Conservation (phyloP, 2,329 filamentous ascomycete genomes). For the Penicillium sp. region DNA sequence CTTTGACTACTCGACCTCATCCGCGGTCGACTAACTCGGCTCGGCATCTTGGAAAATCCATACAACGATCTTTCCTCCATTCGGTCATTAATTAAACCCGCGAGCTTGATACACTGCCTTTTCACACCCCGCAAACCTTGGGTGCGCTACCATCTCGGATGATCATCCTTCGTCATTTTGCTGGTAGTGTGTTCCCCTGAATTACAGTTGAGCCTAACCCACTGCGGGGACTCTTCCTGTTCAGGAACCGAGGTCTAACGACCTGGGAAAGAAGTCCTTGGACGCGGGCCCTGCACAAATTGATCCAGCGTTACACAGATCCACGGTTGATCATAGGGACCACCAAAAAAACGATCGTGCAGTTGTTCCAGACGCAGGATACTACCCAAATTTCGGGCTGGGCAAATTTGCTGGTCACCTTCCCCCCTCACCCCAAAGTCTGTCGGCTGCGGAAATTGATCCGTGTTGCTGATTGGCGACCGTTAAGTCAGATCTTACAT, state of each 20-base stretch:
- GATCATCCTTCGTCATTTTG: slow-evolving; percentile 12
- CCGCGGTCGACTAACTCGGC: slow-evolving; percentile 1
- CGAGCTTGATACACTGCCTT: neutral
- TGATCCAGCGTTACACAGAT: slow-evolving; percentile 24
- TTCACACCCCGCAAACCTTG: neutral
- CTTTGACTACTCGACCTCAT: neutral
- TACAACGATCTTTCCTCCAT: slow-evolving; percentile 9
- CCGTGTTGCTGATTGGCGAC: slow-evolving; percentile 15
- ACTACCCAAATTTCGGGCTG: slow-evolving; percentile 24
- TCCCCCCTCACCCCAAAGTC: neutral
- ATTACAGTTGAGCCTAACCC: neutral
- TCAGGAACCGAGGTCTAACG: slow-evolving; percentile 21
- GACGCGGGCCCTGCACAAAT: slow-evolving; percentile 9
- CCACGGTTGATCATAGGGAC: slow-evolving; percentile 26
- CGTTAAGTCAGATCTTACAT: slow-evolving; percentile 3
- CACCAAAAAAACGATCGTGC: slow-evolving; percentile 10
- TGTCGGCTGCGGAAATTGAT: neutral
- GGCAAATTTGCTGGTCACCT: slow-evolving; percentile 11
- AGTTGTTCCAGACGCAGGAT: slow-evolving; percentile 12
- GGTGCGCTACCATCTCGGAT: slow-evolving; percentile 7
- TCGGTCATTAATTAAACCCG: slow-evolving; percentile 1
- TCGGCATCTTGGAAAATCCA: neutral
- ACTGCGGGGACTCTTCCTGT: slow-evolving; percentile 14
- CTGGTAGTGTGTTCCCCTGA: slow-evolving; percentile 9
- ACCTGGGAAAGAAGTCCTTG: neutral